Percentiles rank a stretch among this genome's conserved stretches.
phyloP scores from a whole-genome alignment of 495 filamentous ascomycete genomes.

The Pyrenula massariospora region DNA sequence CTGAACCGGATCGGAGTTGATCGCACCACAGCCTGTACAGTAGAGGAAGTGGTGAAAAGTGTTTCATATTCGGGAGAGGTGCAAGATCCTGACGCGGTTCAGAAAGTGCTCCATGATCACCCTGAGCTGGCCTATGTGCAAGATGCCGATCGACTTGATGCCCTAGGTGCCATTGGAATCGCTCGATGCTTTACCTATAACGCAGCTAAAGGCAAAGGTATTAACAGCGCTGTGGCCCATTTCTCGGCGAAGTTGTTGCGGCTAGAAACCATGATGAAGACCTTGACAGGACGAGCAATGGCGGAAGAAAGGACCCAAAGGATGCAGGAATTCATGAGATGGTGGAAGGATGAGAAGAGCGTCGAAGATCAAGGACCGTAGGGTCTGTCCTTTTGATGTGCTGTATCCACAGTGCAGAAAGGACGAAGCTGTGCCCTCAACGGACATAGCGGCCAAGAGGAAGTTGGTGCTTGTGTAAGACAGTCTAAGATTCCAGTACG shows the following conservation, averaged over 20 bases:
- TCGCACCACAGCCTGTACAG: conserved; percentile 39
- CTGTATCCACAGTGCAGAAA: no score
- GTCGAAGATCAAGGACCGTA: neutral
- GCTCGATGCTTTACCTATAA: conserved; percentile 68
- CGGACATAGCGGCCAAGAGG: no score
- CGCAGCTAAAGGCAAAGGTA: conserved; percentile 42
- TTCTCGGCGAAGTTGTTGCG: conserved; percentile 68
- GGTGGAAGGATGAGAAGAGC: conserved; percentile 60
- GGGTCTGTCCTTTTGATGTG: no score
- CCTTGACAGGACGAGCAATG: conserved; percentile 53
- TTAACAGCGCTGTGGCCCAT: conserved; percentile 58
- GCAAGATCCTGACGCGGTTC: conserved; percentile 41
- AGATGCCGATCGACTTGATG: conserved; percentile 84
- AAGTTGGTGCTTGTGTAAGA: no score
- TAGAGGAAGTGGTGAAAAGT: conserved; percentile 58
- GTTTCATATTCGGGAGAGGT: conserved; percentile 72
- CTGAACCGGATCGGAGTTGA: conserved; percentile 23
- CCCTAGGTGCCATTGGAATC: conserved; percentile 75
- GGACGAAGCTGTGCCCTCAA: no score
- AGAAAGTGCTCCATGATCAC: conserved; percentile 37
- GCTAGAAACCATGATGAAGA: conserved; percentile 78
- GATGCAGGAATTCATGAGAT: conserved; percentile 48
- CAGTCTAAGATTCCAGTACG: no score
- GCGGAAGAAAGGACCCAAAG: conserved; percentile 53
- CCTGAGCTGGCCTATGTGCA: conserved; percentile 79